Evolutionary conservation across 495 filamentous ascomycete species (phyloP).

Genomic region (Opeltia flavorubescens): DNA sequence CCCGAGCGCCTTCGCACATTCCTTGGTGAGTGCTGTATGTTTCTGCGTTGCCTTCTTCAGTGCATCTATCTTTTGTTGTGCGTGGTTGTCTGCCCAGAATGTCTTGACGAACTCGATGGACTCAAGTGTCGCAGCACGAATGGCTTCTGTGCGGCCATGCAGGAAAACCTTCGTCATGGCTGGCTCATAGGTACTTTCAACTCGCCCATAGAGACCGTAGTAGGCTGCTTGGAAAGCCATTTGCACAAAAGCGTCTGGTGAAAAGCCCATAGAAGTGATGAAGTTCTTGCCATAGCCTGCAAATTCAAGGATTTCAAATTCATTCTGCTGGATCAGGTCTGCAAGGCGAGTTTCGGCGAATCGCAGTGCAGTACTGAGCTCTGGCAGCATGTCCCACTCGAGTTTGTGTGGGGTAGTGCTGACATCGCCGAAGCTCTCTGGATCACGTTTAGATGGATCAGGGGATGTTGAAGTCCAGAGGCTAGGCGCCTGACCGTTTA

Average conservation of each 20-base stretch:
- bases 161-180: slow-evolving; percentile 94
- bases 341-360: slow-evolving; percentile 93
- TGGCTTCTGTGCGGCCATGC: slow-evolving; percentile 88
- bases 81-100: slow-evolving; percentile 86
- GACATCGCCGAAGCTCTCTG: slow-evolving; percentile 85
- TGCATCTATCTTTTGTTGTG: slow-evolving; percentile 68
- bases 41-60: slow-evolving; percentile 70
- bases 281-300: slow-evolving; percentile 86
- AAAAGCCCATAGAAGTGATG: slow-evolving; percentile 93
- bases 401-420: slow-evolving; percentile 89
- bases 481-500: slow-evolving; percentile 86
- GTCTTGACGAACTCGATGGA: slow-evolving; percentile 75
- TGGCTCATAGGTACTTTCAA: slow-evolving; percentile 93
- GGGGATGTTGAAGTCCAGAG: slow-evolving; percentile 86
- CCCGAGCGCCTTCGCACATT: slow-evolving; percentile 85
- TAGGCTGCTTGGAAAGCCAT: slow-evolving; percentile 99
- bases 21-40: slow-evolving; percentile 66
- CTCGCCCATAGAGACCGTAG: slow-evolving; percentile 87
- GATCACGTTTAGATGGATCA: slow-evolving; percentile 88
- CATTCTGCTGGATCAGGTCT: slow-evolving; percentile 91
- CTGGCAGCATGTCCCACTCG: slow-evolving; percentile 95
- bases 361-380: slow-evolving; percentile 77
- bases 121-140: slow-evolving; percentile 72
- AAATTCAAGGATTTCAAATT: slow-evolving; percentile 89
- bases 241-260: slow-evolving; percentile 93